These are phyloP conservation scores for Clathrospora elynae DNA, from an alignment of 2,329 filamentous ascomycete genomes.

Conservation along the genomic window DNA sequence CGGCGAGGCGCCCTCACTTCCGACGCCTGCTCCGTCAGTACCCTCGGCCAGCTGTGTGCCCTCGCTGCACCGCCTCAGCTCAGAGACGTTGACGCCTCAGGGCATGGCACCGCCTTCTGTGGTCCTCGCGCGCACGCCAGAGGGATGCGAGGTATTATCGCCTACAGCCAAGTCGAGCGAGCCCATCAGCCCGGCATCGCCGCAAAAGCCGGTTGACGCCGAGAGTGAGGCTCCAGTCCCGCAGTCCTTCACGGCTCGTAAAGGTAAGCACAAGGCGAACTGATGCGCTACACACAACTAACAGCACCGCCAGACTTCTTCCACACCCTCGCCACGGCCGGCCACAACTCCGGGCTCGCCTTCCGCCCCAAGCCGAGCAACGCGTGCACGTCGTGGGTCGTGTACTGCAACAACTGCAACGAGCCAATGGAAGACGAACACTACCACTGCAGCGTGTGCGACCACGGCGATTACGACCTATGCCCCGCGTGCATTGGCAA, in stretches of 20 bases:
- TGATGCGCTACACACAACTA: conserved; percentile 10
- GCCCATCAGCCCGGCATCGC: conserved; percentile 31
- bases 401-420: conserved; percentile 94
- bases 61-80: conserved; percentile 36
- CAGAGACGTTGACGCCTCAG: conserved; percentile 32
- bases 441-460: conserved; percentile 93
- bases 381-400: conserved; percentile 67
- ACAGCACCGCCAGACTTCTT: conserved; percentile 35
- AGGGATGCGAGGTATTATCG: conserved; percentile 1
- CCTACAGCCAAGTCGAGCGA: conserved; percentile 20
- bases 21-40: conserved; percentile 21
- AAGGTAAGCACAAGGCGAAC: conserved; percentile 32
- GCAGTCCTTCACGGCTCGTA: conserved; percentile 45
- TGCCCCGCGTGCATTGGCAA: conserved; percentile 78
- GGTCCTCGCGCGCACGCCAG: conserved; percentile 38
- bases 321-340: conserved; percentile 35
- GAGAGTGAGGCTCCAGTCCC: conserved; percentile 51
- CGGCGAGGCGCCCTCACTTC: conserved; percentile 54
- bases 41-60: conserved; percentile 18
- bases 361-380: conserved; percentile 50
- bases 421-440: conserved; percentile 77
- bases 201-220: conserved; percentile 23
- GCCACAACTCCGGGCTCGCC: conserved; percentile 38
- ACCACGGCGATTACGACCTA: conserved; percentile 91
- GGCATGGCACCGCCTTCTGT: conserved; percentile 30